These are phyloP conservation scores for Ceratobasidium sp. DNA, from an alignment of 1,284 basidiomycete genomes.

Conservation along the genomic window DNA sequence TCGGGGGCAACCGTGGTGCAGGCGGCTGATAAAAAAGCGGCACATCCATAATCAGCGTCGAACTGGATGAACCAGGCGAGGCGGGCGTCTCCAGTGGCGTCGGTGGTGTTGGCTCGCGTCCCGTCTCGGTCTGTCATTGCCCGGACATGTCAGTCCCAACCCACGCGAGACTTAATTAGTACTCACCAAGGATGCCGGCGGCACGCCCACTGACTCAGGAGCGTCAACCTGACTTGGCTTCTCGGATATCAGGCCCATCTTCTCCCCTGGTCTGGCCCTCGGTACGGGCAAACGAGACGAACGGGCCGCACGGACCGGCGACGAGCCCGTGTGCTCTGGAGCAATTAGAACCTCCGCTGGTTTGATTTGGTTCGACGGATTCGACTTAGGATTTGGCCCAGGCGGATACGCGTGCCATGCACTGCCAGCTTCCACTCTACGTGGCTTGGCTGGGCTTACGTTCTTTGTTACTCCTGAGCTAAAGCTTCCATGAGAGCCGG, in stretches of 20 bases:
- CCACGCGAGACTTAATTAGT: too few species aligned
- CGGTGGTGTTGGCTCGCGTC: slow-evolving; percentile 11
- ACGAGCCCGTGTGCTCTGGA: slow-evolving; percentile 2
- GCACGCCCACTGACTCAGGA: slow-evolving; percentile 3
- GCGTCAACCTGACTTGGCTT: not conserved
- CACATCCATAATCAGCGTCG: slow-evolving; percentile 35
- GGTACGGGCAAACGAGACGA: slow-evolving; percentile 21
- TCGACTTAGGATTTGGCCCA: not conserved
- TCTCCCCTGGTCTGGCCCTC: not conserved
- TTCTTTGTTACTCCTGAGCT: not conserved
- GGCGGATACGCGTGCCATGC: not conserved
- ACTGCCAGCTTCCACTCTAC: not conserved
- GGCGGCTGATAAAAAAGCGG: slow-evolving; percentile 33
- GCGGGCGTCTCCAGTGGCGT: slow-evolving; percentile 27
- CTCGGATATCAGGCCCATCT: not conserved
- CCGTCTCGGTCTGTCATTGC: not conserved
- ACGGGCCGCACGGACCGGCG: slow-evolving; percentile 27
- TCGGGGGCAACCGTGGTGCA: slow-evolving; percentile 11
- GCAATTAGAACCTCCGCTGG: slow-evolving; percentile 32
- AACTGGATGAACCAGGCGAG: slow-evolving; percentile 20
- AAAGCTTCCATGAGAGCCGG: slow-evolving; percentile 1
- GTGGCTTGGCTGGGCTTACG: slow-evolving; percentile 12
- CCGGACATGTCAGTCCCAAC: not conserved
- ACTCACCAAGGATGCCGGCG: too few species aligned
- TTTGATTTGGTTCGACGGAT: slow-evolving; percentile 10